Conservation (phyloP, 108 stramenopile genomes). For the Mediolabrus comicus region DNA sequence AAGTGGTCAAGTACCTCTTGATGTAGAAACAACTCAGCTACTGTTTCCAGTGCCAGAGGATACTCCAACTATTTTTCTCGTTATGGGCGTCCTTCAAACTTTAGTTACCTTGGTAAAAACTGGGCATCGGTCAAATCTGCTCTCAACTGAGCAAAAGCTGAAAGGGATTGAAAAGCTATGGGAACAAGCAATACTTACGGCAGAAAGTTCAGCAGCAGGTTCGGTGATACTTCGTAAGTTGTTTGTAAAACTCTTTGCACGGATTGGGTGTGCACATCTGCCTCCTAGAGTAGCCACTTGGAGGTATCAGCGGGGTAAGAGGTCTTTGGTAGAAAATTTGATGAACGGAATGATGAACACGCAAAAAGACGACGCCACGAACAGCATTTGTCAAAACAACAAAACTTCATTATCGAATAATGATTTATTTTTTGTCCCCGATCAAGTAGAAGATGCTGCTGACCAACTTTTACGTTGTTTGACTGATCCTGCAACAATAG, state of each 20-base stretch:
- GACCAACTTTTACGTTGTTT: slow-evolving; percentile 83
- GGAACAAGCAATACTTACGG: slow-evolving; percentile 50
- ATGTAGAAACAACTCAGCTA: slow-evolving; percentile 1
- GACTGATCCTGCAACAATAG: slow-evolving; percentile 88
- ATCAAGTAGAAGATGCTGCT: slow-evolving; percentile 95
- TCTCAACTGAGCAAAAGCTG: slow-evolving; percentile 38
- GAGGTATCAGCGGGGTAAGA: slow-evolving; percentile 92
- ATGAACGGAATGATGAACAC: slow-evolving; percentile 7
- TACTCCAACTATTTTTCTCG: slow-evolving; percentile 48
- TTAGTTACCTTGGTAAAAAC: slow-evolving; percentile 74
- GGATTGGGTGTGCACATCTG: slow-evolving; percentile 85
- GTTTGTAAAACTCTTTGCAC: slow-evolving; percentile 91
- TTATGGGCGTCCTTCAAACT: slow-evolving; percentile 85
- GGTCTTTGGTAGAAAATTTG: slow-evolving; percentile 84
- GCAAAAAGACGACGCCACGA: neutral
- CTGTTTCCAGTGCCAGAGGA: slow-evolving; percentile 27
- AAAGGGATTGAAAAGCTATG: slow-evolving; percentile 48
- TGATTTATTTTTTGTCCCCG: slow-evolving; percentile 76
- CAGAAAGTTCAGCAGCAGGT: slow-evolving; percentile 44
- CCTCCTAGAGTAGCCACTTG: slow-evolving; percentile 91
- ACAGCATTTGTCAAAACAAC: neutral
- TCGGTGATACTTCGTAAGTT: slow-evolving; percentile 77
- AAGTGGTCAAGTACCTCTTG: neutral
- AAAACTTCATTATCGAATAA: neutral
- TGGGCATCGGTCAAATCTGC: slow-evolving; percentile 50